Percentiles rank a stretch among this genome's conserved stretches.
Conservation (phyloP, 2,329 filamentous ascomycete species). For the Alternaria tenuissima region DNA sequence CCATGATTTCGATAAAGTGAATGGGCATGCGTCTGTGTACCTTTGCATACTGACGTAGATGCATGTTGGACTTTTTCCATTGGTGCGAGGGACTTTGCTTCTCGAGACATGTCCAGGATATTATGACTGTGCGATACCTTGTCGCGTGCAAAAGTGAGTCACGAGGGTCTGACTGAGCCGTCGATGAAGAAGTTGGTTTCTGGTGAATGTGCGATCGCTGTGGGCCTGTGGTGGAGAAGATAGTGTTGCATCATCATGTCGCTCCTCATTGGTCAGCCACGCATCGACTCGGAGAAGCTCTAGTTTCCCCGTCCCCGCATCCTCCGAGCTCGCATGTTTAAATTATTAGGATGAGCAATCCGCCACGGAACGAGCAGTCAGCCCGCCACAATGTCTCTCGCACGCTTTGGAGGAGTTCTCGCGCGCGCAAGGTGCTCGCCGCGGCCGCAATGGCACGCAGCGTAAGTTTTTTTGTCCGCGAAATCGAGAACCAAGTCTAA, state of each 20-base stretch:
- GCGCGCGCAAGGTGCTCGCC: slow-evolving; percentile 42
- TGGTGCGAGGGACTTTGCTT: too few relatives aligned
- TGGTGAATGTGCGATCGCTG: neutral
- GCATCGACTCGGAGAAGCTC: slow-evolving; percentile 12
- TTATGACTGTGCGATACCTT: too few relatives aligned
- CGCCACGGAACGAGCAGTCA: slow-evolving; percentile 24
- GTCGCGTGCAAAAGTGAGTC: too few relatives aligned
- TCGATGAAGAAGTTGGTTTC: neutral
- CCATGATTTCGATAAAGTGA: neutral
- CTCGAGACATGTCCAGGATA: too few relatives aligned
- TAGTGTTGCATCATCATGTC: slow-evolving; percentile 20
- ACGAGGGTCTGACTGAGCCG: neutral
- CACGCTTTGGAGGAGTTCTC: slow-evolving; percentile 46
- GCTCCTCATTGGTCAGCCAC: slow-evolving; percentile 31
- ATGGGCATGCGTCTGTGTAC: neutral
- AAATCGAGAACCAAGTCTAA: slow-evolving; percentile 21
- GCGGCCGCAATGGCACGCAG: slow-evolving; percentile 44
- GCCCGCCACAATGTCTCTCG: slow-evolving; percentile 44
- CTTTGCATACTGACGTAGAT: neutral
- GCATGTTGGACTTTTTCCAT: neutral
- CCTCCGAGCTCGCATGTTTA: slow-evolving; percentile 36
- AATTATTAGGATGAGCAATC: slow-evolving; percentile 29
- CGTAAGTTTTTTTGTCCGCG: slow-evolving; percentile 28
- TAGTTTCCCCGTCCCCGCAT: slow-evolving; percentile 22
- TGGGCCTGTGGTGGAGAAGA: neutral